Evolutionary conservation across 192 early-diverging fungal species (phyloP).

Genomic region (Gigaspora rosea): DNA sequence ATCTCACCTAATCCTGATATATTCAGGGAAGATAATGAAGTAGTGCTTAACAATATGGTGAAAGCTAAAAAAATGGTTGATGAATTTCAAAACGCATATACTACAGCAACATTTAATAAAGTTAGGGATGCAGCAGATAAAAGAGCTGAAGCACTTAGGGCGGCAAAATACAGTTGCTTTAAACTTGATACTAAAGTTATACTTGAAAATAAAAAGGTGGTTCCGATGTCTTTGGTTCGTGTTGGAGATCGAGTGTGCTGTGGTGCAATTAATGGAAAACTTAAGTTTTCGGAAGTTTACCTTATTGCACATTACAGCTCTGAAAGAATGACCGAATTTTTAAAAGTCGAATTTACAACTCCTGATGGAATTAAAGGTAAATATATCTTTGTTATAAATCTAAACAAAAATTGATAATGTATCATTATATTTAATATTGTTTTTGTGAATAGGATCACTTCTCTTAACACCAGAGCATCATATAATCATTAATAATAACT

Average conservation of each 20-base stretch:
- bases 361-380: not conserved
- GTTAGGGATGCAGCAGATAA: not conserved
- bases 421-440: not conserved
- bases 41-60: not conserved
- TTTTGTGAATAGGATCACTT: not conserved
- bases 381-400: not conserved
- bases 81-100: not conserved
- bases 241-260: not conserved
- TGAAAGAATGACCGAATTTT: not conserved
- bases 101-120: not conserved
- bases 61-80: not conserved
- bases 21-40: not conserved
- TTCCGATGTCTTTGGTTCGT: not conserved
- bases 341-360: constrained; percentile 1
- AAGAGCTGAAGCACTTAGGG: not conserved
- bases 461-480: not conserved
- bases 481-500: not conserved
- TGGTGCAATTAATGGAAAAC: not conserved
- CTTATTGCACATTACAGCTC: not conserved
- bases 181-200: not conserved
- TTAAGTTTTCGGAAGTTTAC: constrained; percentile 9
- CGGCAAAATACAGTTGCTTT: not conserved
- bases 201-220: not conserved
- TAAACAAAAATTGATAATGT: not conserved
- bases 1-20: constrained; percentile 5